Base-by-base conservation (phyloP, 2,329 filamentous ascomycete genomes). In the Clarireedia sp. region DNA sequence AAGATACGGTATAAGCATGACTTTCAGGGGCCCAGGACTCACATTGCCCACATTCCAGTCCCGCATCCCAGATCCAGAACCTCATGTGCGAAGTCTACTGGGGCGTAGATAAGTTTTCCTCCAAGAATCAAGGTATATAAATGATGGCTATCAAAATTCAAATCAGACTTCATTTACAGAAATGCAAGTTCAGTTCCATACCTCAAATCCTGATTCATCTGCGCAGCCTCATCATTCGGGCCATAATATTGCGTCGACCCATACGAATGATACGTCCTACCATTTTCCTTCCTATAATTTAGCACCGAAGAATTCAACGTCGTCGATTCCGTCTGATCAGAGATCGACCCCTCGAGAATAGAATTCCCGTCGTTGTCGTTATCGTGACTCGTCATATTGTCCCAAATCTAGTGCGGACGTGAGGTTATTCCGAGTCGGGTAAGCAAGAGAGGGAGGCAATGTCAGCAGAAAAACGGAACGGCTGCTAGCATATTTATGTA, bases 71-170 rank as follows among this genome's bases (percentile, higher is more conserved):
- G 24, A 40, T 62, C 60, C 9, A 33, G 4, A 21, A 63, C 52
- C 14, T 62, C 55, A 23, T 17, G 45, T 23, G 19, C 21, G n/a
- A 23, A 9, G 21, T 69, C 59, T 21, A 78, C 59, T 1, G 74
- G 74, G 26, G 73, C 69, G 43, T 69, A 66, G 51, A 71, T 72
- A 7, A 77, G 63, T 51, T 67, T 64, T 0, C 71, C 72, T 2
- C 70, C 67, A 9, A 68, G 66, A 3, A 73, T 60, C 26, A 74
- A 60, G 2, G 70, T 59, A 61, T 72, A 70, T 19, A 71, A 69
- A 51, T 75, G 72, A 55, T 72, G 57, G 21, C 57, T 59, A 19
- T 16, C 9, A 26, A 2, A 21, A n/a, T n/a, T 61, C 58, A 44
- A 4, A 60, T 41, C n/a, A 41, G 38, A 41, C 2, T n/a, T 7